Percentiles rank a stretch among this genome's conserved stretches.
These are phyloP conservation scores for Fusarium clavum DNA, from an alignment of 2,329 filamentous ascomycete species.

Conservation along the genomic window DNA sequence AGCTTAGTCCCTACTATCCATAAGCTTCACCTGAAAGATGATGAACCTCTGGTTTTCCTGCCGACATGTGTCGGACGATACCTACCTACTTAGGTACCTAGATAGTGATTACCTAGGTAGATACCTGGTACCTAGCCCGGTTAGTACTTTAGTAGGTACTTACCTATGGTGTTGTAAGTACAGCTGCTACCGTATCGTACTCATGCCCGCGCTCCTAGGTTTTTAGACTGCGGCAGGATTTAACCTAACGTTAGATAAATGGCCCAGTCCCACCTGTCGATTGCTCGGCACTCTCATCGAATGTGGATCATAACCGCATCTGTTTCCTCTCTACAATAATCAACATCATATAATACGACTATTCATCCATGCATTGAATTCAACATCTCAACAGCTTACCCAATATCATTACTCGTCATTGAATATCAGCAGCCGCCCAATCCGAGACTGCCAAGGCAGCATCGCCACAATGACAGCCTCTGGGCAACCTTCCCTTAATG, in stretches of 20 bases:
- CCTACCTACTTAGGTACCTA: too few relatives aligned
- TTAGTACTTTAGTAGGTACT: neutral
- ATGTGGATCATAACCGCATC: conserved; percentile 28
- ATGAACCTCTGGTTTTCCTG: neutral
- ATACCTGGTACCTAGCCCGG: neutral
- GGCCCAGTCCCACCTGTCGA: conserved; percentile 17
- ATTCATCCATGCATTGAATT: neutral
- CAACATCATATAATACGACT: neutral
- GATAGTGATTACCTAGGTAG: neutral
- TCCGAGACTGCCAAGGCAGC: conserved; percentile 10
- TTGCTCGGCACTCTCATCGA: conserved; percentile 22
- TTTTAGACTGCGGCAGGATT: conserved; percentile 12
- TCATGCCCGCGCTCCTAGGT: neutral
- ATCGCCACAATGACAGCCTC: conserved; percentile 31
- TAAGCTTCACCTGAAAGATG: neutral
- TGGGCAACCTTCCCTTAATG: conserved; percentile 33
- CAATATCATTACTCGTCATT: conserved; percentile 11
- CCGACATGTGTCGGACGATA: neutral
- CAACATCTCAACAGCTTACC: neutral
- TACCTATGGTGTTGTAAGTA: neutral
- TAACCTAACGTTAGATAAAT: conserved; percentile 18
- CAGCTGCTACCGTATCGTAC: neutral
- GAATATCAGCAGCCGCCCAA: neutral
- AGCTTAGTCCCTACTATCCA: neutral
- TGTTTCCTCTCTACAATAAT: conserved; percentile 13